phyloP scores from a whole-genome alignment of 306 rosid genomes.

The Pyrus communis region DNA sequence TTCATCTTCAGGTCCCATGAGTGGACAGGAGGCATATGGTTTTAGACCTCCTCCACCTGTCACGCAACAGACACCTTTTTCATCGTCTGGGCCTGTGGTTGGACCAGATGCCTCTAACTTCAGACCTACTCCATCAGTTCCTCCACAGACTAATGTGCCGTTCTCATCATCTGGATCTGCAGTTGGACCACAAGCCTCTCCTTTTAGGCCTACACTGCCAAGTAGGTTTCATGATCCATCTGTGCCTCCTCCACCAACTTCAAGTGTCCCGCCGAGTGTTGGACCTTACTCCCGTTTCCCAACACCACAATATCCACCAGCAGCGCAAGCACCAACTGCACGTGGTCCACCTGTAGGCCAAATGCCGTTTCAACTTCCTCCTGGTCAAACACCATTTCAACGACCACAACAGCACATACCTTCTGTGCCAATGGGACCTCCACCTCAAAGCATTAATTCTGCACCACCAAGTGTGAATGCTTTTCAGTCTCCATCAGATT shows the following conservation, averaged over 20 bases:
- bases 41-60: conserved; percentile 47
- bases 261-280: conserved; percentile 37
- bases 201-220: conserved; percentile 57
- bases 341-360: conserved; percentile 46
- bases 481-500: conserved; percentile 37
- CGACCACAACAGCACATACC: conserved; percentile 46
- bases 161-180: conserved; percentile 41
- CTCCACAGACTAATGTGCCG: conserved; percentile 38
- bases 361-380: conserved; percentile 36
- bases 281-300: conserved; percentile 56
- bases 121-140: conserved; percentile 45
- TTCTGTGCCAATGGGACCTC: conserved; percentile 64
- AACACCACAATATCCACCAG: conserved; percentile 44
- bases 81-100: conserved; percentile 60
- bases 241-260: conserved; percentile 48
- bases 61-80: conserved; percentile 57
- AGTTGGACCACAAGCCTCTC: conserved; percentile 42
- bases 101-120: conserved; percentile 53
- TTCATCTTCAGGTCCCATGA: conserved; percentile 63
- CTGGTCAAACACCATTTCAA: conserved; percentile 40
- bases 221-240: conserved; percentile 75
- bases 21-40: conserved; percentile 52
- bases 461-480: conserved; percentile 32
- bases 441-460: conserved; percentile 39
- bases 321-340: conserved; percentile 33